Conservation (phyloP, 805 yeast genomes). For the Debaryomyces prosopidis region DNA sequence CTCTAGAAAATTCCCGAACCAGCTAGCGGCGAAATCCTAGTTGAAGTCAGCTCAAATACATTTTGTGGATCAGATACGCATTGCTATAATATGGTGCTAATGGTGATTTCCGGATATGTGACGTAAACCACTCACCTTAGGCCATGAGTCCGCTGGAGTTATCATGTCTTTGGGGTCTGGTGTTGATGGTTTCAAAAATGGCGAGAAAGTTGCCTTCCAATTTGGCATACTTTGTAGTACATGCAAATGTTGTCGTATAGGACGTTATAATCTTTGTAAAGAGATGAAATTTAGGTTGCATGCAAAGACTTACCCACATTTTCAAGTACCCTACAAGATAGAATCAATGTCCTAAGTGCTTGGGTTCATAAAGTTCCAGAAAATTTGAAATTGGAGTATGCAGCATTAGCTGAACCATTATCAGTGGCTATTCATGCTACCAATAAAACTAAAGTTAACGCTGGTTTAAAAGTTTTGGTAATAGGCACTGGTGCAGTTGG, state of each 20-base stretch:
- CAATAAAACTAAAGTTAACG: not conserved
- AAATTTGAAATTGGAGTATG: not conserved
- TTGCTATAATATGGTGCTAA: constrained; percentile 20
- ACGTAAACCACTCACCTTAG: constrained; percentile 25
- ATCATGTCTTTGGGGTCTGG: constrained; percentile 49
- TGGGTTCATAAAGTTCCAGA: constrained; percentile 1
- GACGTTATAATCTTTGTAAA: constrained; percentile 5
- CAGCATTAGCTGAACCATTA: constrained; percentile 1
- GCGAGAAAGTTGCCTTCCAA: constrained; percentile 52
- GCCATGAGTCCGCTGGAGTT: constrained; percentile 50
- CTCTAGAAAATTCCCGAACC: constrained; percentile 4
- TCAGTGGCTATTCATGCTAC: not conserved
- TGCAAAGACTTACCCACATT: constrained; percentile 1
- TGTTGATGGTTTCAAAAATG: constrained; percentile 44
- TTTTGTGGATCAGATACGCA: constrained; percentile 26
- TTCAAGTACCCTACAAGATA: not conserved
- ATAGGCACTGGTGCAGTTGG: constrained; percentile 1
- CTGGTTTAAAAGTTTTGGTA: constrained; percentile 1
- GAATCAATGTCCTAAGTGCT: constrained; percentile 1
- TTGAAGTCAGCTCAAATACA: constrained; percentile 21
- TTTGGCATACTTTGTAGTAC: constrained; percentile 55
- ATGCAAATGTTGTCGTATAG: constrained; percentile 10
- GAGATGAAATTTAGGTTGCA: not conserved
- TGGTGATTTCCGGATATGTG: constrained; percentile 21
- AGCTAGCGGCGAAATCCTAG: constrained; percentile 15